A percentile compares a stretch with the other conserved stretches of the same genome.
These are phyloP conservation scores for Colletotrichum sidae DNA, from an alignment of 2,329 filamentous ascomycete species.

Conservation along the genomic window DNA sequence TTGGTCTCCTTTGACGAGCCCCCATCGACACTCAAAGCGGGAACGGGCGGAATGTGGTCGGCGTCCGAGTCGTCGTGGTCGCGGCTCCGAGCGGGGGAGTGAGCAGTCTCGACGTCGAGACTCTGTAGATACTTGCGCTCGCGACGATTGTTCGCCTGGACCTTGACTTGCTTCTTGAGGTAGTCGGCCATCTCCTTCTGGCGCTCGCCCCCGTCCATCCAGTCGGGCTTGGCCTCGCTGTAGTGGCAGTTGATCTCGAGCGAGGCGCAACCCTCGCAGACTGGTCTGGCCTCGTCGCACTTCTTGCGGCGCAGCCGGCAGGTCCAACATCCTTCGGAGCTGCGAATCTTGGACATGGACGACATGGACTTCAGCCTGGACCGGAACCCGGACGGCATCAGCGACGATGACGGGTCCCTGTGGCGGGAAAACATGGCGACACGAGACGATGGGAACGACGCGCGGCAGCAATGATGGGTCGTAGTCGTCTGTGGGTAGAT, in stretches of 20 bases:
- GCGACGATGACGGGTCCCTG: slow-evolving; percentile 17
- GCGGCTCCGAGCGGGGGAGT: neutral
- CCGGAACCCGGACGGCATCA: slow-evolving; percentile 23
- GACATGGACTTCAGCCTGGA: slow-evolving; percentile 34
- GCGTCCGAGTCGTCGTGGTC: slow-evolving; percentile 23
- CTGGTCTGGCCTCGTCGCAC: slow-evolving; percentile 65
- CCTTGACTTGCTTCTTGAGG: slow-evolving; percentile 42
- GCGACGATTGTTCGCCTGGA: slow-evolving; percentile 43
- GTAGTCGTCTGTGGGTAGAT: neutral
- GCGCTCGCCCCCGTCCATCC: slow-evolving; percentile 61
- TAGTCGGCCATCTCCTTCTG: slow-evolving; percentile 41
- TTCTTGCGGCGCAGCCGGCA: slow-evolving; percentile 72
- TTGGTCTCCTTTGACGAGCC: slow-evolving; percentile 29
- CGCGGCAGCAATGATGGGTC: neutral
- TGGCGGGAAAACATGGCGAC: slow-evolving; percentile 31
- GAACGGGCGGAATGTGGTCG: slow-evolving; percentile 27
- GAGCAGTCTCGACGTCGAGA: slow-evolving; percentile 41
- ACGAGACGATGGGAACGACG: neutral
- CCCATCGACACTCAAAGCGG: slow-evolving; percentile 24
- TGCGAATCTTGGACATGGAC: slow-evolving; percentile 47
- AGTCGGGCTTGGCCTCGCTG: slow-evolving; percentile 63
- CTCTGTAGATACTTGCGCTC: slow-evolving; percentile 61
- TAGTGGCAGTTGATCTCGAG: slow-evolving; percentile 70
- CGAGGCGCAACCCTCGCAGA: slow-evolving; percentile 61
- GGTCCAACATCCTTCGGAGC: slow-evolving; percentile 68